These are phyloP conservation scores for Fusarium udum DNA, from an alignment of 2,329 filamentous ascomycete genomes.

Conservation along the genomic window DNA sequence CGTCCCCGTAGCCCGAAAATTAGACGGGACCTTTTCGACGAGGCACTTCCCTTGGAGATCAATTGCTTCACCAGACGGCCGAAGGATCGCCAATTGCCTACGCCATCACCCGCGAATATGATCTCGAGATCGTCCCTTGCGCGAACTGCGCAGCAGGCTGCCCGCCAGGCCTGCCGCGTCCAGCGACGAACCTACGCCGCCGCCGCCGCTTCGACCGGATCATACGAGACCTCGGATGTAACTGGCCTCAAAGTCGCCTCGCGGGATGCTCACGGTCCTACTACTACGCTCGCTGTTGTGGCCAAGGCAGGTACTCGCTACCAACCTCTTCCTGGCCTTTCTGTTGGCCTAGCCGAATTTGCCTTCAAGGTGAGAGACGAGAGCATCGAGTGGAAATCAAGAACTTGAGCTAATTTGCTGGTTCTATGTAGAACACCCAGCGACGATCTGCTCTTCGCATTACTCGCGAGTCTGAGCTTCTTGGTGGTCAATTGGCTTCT, in stretches of 20 bases:
- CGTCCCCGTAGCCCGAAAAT: slow-evolving; percentile 52
- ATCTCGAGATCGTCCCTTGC: slow-evolving; percentile 69
- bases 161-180: slow-evolving; percentile 67
- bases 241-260: slow-evolving; percentile 92
- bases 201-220: slow-evolving; percentile 72
- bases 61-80: slow-evolving; percentile 54
- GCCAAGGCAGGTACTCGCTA: slow-evolving; percentile 95
- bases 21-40: slow-evolving; percentile 56
- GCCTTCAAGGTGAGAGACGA: slow-evolving; percentile 83
- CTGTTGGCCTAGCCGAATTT: slow-evolving; percentile 91
- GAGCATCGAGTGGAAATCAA: slow-evolving; percentile 12
- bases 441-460: slow-evolving; percentile 92
- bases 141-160: slow-evolving; percentile 66
- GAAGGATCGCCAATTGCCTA: slow-evolving; percentile 63
- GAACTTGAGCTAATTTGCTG: slow-evolving; percentile 58
- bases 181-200: slow-evolving; percentile 67
- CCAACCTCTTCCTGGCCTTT: slow-evolving; percentile 87
- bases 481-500: slow-evolving; percentile 87
- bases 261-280: slow-evolving; percentile 87
- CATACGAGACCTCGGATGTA: slow-evolving; percentile 87
- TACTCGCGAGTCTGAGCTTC: slow-evolving; percentile 91
- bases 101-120: slow-evolving; percentile 67
- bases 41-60: slow-evolving; percentile 54
- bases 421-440: slow-evolving; percentile 74
- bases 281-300: slow-evolving; percentile 89